Conservation (phyloP, 2,329 filamentous ascomycete genomes). For the Fusarium aywerte region DNA sequence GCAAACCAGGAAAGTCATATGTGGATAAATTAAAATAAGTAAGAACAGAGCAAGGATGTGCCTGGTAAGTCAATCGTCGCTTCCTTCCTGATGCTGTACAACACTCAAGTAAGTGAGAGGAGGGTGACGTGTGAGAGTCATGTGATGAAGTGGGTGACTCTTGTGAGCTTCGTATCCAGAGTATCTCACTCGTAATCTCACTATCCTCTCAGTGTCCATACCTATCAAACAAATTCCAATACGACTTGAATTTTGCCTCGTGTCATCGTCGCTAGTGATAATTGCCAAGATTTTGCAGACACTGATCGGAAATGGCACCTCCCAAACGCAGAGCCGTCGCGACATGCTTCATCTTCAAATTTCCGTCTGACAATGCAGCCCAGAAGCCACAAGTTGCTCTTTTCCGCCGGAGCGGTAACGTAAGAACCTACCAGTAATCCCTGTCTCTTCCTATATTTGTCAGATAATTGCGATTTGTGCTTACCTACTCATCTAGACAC, state of each 20-base stretch:
- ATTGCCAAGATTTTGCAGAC: neutral
- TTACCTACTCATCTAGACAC: constrained; percentile 51
- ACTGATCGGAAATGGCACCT: constrained; percentile 34
- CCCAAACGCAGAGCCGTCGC: constrained; percentile 55
- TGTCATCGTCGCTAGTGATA: neutral
- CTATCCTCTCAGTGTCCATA: neutral
- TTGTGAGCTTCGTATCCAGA: neutral
- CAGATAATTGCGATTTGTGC: neutral
- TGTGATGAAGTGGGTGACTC: constrained; percentile 29
- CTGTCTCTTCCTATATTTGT: neutral
- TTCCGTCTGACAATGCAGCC: constrained; percentile 49
- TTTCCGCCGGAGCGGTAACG: constrained; percentile 69
- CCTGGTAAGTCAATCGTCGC: neutral
- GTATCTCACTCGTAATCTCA: constrained; percentile 5
- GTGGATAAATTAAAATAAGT: neutral
- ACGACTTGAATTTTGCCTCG: neutral
- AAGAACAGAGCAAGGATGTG: neutral
- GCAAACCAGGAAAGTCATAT: neutral
- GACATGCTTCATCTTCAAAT: constrained; percentile 63
- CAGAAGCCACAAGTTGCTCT: constrained; percentile 65
- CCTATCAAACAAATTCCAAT: neutral
- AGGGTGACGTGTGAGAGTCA: constrained; percentile 22
- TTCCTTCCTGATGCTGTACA: neutral
- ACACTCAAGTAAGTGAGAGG: neutral
- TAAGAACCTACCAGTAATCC: constrained; percentile 68